A percentile compares a stretch with the other conserved stretches of the same genome.
phyloP scores from a whole-genome alignment of 148 eudicot species.

The Rhododendron griersonianum region DNA sequence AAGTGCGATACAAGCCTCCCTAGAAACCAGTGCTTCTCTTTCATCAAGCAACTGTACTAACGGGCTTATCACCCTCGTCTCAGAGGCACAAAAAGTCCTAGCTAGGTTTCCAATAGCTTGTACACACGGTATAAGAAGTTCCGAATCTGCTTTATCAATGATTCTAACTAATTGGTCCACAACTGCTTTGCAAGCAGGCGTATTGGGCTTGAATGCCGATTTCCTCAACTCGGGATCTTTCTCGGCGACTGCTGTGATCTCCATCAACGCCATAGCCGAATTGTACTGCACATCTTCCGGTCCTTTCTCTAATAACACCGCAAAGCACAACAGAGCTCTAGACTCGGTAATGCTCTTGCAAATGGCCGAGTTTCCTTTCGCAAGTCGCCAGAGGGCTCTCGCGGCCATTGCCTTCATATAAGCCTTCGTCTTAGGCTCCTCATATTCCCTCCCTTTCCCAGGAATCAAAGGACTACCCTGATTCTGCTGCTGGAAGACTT shows the following conservation, averaged over 20 bases:
- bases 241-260: conserved; percentile 9
- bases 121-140: conserved; percentile 9
- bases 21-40: neutral
- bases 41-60: conserved; percentile 6
- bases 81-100: conserved; percentile 5
- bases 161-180: conserved; percentile 7
- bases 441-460: conserved; percentile 5
- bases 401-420: conserved; percentile 18
- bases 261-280: conserved; percentile 13
- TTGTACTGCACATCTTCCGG: conserved; percentile 4
- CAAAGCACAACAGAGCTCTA: conserved; percentile 13
- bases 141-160: conserved; percentile 7
- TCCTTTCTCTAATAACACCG: conserved; percentile 7
- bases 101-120: conserved; percentile 7
- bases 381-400: conserved; percentile 14
- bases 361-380: conserved; percentile 4
- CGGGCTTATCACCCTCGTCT: conserved; percentile 13
- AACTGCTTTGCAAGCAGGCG: conserved; percentile 13
- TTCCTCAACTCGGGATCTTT: conserved; percentile 10
- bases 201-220: conserved; percentile 12
- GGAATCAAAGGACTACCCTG: neutral
- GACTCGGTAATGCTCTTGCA: conserved; percentile 16
- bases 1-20: conserved; percentile 10
- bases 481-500: neutral
- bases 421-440: neutral